Conservation (phyloP, 257 asterid species). For the Nicotiana tomentosiformis region DNA sequence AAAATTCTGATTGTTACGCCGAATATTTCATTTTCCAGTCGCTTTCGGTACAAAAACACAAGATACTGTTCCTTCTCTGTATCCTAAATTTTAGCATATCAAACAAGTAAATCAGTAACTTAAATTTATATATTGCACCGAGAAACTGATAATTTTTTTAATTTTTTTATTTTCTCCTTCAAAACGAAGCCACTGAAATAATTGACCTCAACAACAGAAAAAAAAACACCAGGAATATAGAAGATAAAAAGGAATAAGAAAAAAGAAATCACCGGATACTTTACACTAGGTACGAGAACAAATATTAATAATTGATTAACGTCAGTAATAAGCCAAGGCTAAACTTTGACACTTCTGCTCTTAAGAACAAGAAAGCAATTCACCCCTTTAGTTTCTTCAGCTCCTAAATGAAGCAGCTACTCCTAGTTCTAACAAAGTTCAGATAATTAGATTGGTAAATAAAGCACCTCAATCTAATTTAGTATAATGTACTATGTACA, state of each 20-base stretch:
- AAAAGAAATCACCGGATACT: not conserved
- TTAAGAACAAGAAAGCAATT: too few species aligned
- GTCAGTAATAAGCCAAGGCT: not conserved
- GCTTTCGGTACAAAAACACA: not conserved
- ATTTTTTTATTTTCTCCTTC: not conserved
- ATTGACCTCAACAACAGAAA: not conserved
- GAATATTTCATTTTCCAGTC: not conserved
- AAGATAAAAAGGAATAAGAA: not conserved
- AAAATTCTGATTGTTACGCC: not conserved
- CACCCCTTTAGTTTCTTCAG: not conserved
- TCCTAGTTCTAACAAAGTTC: too few species aligned
- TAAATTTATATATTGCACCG: not conserved
- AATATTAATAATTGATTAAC: not conserved
- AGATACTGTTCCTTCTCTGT: too few species aligned
- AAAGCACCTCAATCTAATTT: not conserved
- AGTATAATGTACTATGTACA: not conserved
- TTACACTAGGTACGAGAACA: not conserved
- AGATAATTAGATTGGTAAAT: too few species aligned
- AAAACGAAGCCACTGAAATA: not conserved
- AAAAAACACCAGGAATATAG: not conserved
- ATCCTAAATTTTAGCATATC: too few species aligned
- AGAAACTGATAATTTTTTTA: not conserved
- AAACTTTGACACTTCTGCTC: not conserved
- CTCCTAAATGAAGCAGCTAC: too few species aligned
- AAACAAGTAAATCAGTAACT: too few species aligned